Conservation (phyloP, 352 stramenopile species). For the Phytophthora aleatoria region DNA sequence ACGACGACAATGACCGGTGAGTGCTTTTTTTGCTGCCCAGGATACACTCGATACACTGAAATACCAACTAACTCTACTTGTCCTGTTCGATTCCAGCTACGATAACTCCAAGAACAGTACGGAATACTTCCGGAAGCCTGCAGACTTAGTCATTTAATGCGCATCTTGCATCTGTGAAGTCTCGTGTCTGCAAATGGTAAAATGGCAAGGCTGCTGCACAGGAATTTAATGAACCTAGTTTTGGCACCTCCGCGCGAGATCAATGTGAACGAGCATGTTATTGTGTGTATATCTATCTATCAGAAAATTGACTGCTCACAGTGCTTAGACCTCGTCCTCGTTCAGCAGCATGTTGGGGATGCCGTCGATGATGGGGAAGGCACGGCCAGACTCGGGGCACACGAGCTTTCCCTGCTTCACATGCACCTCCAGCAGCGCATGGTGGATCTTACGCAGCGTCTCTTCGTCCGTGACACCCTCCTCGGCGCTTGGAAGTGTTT, state of each 20-base stretch:
- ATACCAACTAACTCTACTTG: not conserved
- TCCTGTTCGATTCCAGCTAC: slow-evolving; percentile 22
- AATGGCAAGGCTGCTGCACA: slow-evolving; percentile 1
- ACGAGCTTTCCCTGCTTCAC: slow-evolving; percentile 96
- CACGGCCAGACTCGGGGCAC: slow-evolving; percentile 95
- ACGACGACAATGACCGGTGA: slow-evolving; percentile 40
- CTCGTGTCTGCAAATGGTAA: not conserved
- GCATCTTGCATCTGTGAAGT: slow-evolving; percentile 11
- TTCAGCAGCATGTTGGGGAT: slow-evolving; percentile 98
- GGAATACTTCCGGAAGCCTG: slow-evolving; percentile 58
- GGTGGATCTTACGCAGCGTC: slow-evolving; percentile 86
- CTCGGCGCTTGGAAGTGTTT: slow-evolving; percentile 45
- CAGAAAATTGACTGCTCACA: not conserved
- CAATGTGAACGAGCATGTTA: slow-evolving; percentile 16
- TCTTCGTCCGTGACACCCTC: slow-evolving; percentile 61
- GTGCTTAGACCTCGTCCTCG: slow-evolving; percentile 87
- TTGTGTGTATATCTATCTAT: slow-evolving; percentile 42
- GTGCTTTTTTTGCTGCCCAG: not conserved
- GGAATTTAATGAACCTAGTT: slow-evolving; percentile 35
- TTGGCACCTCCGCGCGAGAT: slow-evolving; percentile 7
- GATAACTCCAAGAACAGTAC: slow-evolving; percentile 40
- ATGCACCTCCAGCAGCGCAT: slow-evolving; percentile 93
- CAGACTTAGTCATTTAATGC: slow-evolving; percentile 68
- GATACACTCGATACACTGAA: not conserved
- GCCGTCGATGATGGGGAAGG: slow-evolving; percentile 96